Evolutionary conservation across 108 stramenopile species (phyloP).

Genomic region (Craspedostauros australis): DNA sequence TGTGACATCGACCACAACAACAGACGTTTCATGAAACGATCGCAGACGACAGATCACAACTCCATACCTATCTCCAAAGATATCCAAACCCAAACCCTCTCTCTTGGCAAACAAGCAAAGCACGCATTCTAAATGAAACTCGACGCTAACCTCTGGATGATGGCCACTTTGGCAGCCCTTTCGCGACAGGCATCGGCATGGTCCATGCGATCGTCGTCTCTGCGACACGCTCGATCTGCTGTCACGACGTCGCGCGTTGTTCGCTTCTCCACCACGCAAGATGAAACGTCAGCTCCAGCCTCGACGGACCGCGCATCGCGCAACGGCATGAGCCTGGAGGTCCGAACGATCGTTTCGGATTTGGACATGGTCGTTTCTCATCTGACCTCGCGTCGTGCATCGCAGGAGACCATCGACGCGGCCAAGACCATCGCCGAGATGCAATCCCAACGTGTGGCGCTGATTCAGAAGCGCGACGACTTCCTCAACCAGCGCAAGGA

Average conservation of each 20-base stretch:
- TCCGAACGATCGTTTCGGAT: constrained; percentile 53
- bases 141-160: background rate
- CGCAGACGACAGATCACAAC: no score
- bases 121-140: background rate
- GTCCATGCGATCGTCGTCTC: background rate
- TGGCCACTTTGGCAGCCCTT: constrained; percentile 16
- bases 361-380: constrained; percentile 69
- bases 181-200: constrained; percentile 17
- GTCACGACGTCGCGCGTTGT: background rate
- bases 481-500: constrained; percentile 69
- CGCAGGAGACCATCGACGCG: constrained; percentile 57
- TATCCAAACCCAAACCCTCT: background rate
- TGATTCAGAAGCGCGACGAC: constrained; percentile 72
- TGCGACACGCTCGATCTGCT: background rate
- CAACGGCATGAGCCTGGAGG: constrained; percentile 47
- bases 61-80: no score
- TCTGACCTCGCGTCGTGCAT: constrained; percentile 67
- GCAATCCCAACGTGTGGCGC: constrained; percentile 41
- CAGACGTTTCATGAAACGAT: no score
- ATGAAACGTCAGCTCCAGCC: background rate
- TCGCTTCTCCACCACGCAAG: background rate
- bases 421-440: constrained; percentile 46
- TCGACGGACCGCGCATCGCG: constrained; percentile 32
- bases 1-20: no score
- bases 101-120: background rate